Evolutionary conservation across 2,329 filamentous ascomycete species (phyloP).

Genomic region (Aspergillus phoenicis): DNA sequence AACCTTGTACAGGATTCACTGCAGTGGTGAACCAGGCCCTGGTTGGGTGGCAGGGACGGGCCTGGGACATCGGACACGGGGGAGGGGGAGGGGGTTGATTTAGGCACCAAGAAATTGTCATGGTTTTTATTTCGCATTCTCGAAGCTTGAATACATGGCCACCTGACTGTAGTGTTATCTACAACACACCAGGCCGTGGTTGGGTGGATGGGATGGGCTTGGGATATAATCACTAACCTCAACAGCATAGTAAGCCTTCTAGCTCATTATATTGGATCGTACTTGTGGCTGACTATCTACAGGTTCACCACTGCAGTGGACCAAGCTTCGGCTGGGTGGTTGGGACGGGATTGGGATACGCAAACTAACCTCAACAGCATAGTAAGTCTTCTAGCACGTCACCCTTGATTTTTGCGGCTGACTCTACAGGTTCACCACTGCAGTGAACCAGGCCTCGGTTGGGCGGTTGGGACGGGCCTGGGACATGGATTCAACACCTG

Average conservation of each 20-base stretch:
- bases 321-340: slow-evolving; percentile 9
- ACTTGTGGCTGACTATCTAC: no score
- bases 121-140: no score
- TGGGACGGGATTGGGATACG: slow-evolving; percentile 17
- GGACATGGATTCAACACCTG: background rate
- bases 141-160: background rate
- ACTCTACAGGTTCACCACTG: no score
- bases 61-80: background rate
- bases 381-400: no score
- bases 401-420: no score
- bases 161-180: no score
- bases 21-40: background rate
- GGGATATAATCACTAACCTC: background rate
- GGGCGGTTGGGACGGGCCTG: slow-evolving; percentile 21
- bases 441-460: slow-evolving; percentile 8
- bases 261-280: no score
- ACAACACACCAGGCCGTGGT: slow-evolving; percentile 3
- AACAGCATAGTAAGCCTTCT: no score
- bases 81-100: no score
- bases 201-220: slow-evolving; percentile 8
- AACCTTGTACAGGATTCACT: background rate
- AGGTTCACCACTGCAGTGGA: no score
- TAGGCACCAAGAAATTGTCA: no score
- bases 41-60: slow-evolving; percentile 6
- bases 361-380: no score